Base-by-base conservation (phyloP, 495 filamentous ascomycete species). In the Hypomontagnella monticulosa region DNA sequence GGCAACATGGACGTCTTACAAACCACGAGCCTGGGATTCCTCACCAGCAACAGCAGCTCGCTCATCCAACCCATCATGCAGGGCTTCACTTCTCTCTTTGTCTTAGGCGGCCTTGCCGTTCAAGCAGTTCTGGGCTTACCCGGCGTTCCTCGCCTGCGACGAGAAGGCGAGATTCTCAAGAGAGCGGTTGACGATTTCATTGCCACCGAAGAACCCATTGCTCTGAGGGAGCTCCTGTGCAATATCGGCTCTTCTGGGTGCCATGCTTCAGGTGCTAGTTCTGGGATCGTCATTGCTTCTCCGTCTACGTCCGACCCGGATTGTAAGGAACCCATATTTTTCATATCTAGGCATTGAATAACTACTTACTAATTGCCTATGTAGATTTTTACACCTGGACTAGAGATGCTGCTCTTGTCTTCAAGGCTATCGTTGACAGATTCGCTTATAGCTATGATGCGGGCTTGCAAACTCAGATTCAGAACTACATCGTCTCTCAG, bases 361-460 rank as follows among this genome's bases (percentile, higher is more conserved):
- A 52, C 4, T 12, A 12, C 44, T 44, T 41, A 36, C 63, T 64
- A 20, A 58, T 33, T 57, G 10, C 44, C 23, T 46, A 47, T 40
- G 14, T 33, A 86, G 80, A 84, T 69, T 85, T 74, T 67, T 91
- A 84, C 62, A 88, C 88, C 9, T 92, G 89, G 89, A 89, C 86
- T n/a, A 79, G 89, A 57, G 89, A 91, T 69, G 81, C 85, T n/a
- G 83, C 86, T 7, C 75, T 92, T 61, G 84, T 85, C 3, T 81
- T 88, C 72, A 89, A 88, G 65, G 73, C 74, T 9, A 60, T 91
- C 30, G 75, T 87, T 34, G 88, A 91, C 61, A 69, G 81, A 32
- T 86, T 89, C 70, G 76, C 78, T 65, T 71, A 82, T 44, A 84
- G 80, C 34, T 83, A 90, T 70, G 76, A 79, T 27, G 72, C 73